A percentile compares a stretch with the other conserved stretches of the same genome.
These are phyloP conservation scores for Dittrichia graveolens DNA, from an alignment of 129 eudicot species.

Conservation along the genomic window DNA sequence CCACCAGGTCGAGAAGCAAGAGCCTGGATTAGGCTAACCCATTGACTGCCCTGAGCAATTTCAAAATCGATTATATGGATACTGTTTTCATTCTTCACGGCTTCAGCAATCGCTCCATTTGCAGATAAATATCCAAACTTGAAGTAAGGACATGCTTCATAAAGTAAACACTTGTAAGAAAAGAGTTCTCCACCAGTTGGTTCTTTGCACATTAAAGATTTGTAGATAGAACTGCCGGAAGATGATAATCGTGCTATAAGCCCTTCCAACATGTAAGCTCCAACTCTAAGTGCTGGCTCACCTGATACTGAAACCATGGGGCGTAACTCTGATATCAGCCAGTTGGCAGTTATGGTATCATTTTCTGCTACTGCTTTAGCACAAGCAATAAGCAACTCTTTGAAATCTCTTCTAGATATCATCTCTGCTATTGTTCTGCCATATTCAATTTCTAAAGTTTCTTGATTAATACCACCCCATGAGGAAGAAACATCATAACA, in stretches of 20 bases:
- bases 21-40: constrained; percentile 60
- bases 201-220: constrained; percentile 47
- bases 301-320: constrained; percentile 62
- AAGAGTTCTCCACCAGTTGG: constrained; percentile 48
- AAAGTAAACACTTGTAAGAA: constrained; percentile 48
- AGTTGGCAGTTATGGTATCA: constrained; percentile 48
- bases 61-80: constrained; percentile 66
- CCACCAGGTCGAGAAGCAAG: constrained; percentile 66
- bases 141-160: constrained; percentile 60
- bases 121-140: constrained; percentile 66
- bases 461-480: constrained; percentile 23
- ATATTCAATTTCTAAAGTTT: constrained; percentile 10
- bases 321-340: constrained; percentile 53
- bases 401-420: constrained; percentile 43
- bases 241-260: constrained; percentile 52
- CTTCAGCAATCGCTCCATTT: constrained; percentile 67
- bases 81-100: constrained; percentile 52
- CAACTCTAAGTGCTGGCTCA: constrained; percentile 49
- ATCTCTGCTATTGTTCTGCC: constrained; percentile 33
- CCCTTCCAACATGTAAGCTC: constrained; percentile 73
- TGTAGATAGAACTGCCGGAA: constrained; percentile 56
- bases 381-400: constrained; percentile 48
- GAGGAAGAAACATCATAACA: constrained; percentile 24
- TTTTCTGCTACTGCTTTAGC: constrained; percentile 55
- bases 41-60: constrained; percentile 55